Conservation (phyloP, 768 basidiomycete genomes). For the Rhizopogon salebrosus region DNA sequence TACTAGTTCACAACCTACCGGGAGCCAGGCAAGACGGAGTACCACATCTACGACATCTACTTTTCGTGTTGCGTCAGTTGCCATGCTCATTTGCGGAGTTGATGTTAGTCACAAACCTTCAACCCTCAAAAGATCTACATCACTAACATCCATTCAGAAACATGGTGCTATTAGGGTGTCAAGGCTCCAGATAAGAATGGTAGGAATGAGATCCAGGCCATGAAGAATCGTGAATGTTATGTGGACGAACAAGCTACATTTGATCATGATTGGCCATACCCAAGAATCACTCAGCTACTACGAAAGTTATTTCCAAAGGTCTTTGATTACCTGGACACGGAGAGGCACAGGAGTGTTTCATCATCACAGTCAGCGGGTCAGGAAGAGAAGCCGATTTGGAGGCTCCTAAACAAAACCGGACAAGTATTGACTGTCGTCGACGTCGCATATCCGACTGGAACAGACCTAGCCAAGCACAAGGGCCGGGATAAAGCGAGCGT, state of each 20-base stretch:
- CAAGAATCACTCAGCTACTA: not conserved
- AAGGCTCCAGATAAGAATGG: not conserved
- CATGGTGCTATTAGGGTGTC: not conserved
- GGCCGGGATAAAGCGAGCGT: not conserved
- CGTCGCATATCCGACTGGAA: not conserved
- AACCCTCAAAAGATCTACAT: not conserved
- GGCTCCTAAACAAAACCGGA: not conserved
- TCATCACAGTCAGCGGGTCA: not conserved
- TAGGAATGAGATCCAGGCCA: not conserved
- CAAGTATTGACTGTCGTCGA: not conserved
- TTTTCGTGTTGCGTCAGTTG: not conserved
- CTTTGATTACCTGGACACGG: not conserved
- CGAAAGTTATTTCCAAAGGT: not conserved
- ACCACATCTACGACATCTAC: not conserved
- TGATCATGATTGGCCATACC: not conserved
- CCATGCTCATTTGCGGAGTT: not conserved
- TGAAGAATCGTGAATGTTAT: not conserved
- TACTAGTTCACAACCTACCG: not conserved
- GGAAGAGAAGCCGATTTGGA: not conserved
- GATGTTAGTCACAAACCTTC: not conserved
- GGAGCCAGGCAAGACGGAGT: not conserved
- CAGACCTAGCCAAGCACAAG: not conserved
- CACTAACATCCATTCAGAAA: not conserved
- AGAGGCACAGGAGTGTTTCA: not conserved
- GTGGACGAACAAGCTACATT: not conserved